Base-by-base conservation (phyloP, 139 green algal species). In the Closterium sp. region DNA sequence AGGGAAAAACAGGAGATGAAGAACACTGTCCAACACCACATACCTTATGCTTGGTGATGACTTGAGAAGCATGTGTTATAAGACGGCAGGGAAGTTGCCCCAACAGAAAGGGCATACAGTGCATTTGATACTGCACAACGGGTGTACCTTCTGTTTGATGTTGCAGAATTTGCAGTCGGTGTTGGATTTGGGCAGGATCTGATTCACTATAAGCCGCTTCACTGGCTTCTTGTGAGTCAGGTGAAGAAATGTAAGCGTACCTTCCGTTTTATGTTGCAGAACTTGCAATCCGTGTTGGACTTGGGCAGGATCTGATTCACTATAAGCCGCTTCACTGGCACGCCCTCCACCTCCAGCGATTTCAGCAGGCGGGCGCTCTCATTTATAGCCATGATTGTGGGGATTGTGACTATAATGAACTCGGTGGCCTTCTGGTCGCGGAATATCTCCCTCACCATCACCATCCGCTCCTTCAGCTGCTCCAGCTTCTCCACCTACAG, bases 381-480 rank as follows among this genome's bases (percentile, higher is more conserved):
- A 21, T 95, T 96, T 0, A 97, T 96, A 5, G 98, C 98, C 97
- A 99, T 99, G 31, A 98, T 95, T 13, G 98, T 99, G 32, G 98
- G 98, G 86, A 99, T 99, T 89, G 97, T 99, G 4, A 99, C 98
- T 31, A 99, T 98, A 2, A 99, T 95, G 93, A 99, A 99, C 92
- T 99, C 96, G 17, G 97, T 99, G 19, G 95, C 96, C 21, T 96
- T 85, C 29, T 92, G 31, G 91, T 99, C 97, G 28, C 97, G 95
- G 95, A 99, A 99, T 84, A 99, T 95, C 22, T 92, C 87, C 31
- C 93, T 79, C 90, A 95, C 93, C 87, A 89, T 91, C 34, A 92
- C 17, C 93, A 95, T 92, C 19, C 91, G 87, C n/a, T 88, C 50
- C 87, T 95, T 95, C 30, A 95, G 45, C 29, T 96, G 91, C 32